Evolutionary conservation across 2,329 filamentous ascomycete species (phyloP).

Genomic region (Penicillium digitatum): DNA sequence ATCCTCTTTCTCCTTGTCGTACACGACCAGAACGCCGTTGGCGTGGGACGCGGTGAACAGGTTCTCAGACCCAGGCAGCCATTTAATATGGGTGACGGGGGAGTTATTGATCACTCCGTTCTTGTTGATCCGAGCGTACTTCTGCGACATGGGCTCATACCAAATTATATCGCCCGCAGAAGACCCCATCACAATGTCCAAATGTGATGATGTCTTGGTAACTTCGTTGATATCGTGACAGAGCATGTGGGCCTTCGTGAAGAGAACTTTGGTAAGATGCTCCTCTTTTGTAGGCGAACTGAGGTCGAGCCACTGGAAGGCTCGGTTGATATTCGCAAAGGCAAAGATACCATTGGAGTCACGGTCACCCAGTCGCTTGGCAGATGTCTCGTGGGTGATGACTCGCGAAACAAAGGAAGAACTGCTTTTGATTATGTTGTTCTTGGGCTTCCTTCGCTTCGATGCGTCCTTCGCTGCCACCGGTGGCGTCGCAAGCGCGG

Average conservation of each 20-base stretch:
- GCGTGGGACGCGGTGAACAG: conserved; percentile 88
- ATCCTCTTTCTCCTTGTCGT: conserved; percentile 97
- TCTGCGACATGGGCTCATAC: conserved; percentile 96
- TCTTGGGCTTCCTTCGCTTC: conserved; percentile 92
- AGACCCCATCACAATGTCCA: conserved; percentile 93
- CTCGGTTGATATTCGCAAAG: conserved; percentile 93
- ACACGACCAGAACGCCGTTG: conserved; percentile 86
- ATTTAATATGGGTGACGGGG: conserved; percentile 80
- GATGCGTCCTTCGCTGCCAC: conserved; percentile 60
- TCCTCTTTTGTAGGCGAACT: conserved; percentile 69
- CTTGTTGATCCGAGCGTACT: conserved; percentile 94
- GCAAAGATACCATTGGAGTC: conserved; percentile 75
- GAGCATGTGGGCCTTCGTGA: conserved; percentile 91
- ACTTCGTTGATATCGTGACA: conserved; percentile 87
- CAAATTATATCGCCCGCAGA: conserved; percentile 96
- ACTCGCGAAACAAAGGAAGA: conserved; percentile 98
- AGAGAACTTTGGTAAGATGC: conserved; percentile 90
- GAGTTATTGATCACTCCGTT: conserved; percentile 88
- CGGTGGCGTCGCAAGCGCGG: conserved; percentile 55
- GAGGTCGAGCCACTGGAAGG: conserved; percentile 93
- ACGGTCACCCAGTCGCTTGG: conserved; percentile 75
- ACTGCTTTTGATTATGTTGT: conserved; percentile 97
- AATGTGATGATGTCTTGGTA: conserved; percentile 73
- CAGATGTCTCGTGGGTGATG: conserved; percentile 77
- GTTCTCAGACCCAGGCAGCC: conserved; percentile 92